Percentiles rank a stretch among this genome's conserved stretches.
Conservation (phyloP, 2,329 filamentous ascomycete species). For the Botrytis elliptica region DNA sequence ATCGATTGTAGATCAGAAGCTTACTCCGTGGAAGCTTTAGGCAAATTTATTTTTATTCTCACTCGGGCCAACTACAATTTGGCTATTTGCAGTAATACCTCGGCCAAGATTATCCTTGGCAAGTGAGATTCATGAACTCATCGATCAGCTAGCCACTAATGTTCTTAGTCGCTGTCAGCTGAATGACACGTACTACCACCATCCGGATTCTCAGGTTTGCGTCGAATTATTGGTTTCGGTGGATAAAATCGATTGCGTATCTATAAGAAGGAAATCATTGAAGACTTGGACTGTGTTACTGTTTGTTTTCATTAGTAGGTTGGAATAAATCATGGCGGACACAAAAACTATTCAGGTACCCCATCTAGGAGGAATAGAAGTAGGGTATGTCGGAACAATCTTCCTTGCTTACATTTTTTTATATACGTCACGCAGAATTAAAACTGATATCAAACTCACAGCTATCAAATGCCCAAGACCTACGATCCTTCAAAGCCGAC, state of each 20-base stretch:
- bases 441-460: background rate
- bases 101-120: background rate
- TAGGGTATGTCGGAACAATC: conserved; percentile 41
- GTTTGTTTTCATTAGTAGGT: background rate
- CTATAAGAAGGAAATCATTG: background rate
- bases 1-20: background rate
- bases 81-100: background rate
- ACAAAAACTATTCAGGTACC: conserved; percentile 47
- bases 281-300: background rate
- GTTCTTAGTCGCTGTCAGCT: background rate
- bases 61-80: background rate
- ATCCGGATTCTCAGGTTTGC: background rate
- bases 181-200: background rate
- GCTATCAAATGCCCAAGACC: conserved; percentile 25
- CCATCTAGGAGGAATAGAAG: conserved; percentile 49
- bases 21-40: background rate
- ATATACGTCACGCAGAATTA: background rate
- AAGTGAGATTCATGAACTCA: background rate
- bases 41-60: background rate
- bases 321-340: conserved; percentile 16
- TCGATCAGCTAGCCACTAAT: background rate
- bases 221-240: background rate
- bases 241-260: background rate
- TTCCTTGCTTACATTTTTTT: background rate
- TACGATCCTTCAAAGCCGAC: conserved; percentile 54